Base-by-base conservation (phyloP, 2,329 filamentous ascomycete genomes). In the Neoascochyta sp. region DNA sequence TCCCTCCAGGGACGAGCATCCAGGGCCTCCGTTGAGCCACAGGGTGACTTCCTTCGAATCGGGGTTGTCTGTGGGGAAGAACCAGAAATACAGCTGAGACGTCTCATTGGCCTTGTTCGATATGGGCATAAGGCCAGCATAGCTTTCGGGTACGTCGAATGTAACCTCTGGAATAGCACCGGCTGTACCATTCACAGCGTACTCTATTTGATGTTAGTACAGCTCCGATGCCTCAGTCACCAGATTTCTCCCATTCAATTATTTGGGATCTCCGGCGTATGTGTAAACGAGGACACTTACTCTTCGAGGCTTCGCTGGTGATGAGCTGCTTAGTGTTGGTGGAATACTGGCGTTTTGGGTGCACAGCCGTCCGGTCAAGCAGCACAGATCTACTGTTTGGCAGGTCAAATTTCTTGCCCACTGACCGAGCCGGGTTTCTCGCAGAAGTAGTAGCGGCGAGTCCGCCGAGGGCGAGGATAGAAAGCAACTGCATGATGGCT, bases 21-120 rank as follows among this genome's bases (percentile, higher is more conserved):
- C 69, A 3, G 69, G 69, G 4, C 69, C 53, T 24, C 36, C 42
- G 16, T 64, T 66, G 18, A 66, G 35, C 70, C 70, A 73, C 36
- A 73, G 71, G 1, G 65, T 66, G 22, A 76, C 67, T 42, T 75
- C 72, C 15, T 75, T 65, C 0, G 69, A 69, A 28, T 62, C 52
- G 9, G 63, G 61, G 38, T 74, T 74, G n/a, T 50, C 52, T 0
- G 70, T 70, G 3, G 73, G 73, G 40, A 73, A 74, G 54, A 73
- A 75, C 71, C 71, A 75, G 51, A 75, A 75, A 57, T 67, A 75
- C n/a, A 74, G 52, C 42, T 67, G 52, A 10, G 64, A 61, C 19
- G 70, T 66, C 33, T 57, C 57, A 36, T 73, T 69, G 7, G 62
- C 57, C 32, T 57, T 58, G 24, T 70, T 69, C 32, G 46, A 54